Conservation (phyloP, 495 filamentous ascomycete species). For the Elaphomyces granulatus region DNA sequence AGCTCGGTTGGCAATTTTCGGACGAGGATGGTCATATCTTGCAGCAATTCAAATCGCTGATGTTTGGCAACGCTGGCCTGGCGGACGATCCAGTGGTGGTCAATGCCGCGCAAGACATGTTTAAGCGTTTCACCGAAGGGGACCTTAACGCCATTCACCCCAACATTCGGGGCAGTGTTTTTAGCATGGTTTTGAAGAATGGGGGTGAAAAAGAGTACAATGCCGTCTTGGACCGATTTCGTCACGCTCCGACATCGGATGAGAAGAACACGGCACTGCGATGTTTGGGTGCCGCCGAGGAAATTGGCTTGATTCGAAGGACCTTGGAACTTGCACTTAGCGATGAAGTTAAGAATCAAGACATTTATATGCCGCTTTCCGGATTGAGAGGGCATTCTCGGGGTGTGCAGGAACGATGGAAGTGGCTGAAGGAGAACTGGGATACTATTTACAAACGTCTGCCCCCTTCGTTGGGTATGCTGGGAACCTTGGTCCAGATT, state of each 20-base stretch:
- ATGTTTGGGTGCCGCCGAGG: conserved; percentile 63
- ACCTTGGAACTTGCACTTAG: conserved; percentile 63
- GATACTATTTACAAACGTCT: conserved; percentile 57
- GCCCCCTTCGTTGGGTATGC: conserved; percentile 69
- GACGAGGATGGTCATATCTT: conserved; percentile 73
- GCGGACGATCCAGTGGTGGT: conserved; percentile 44
- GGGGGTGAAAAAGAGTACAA: conserved; percentile 54
- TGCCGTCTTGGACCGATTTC: conserved; percentile 65
- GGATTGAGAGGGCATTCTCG: conserved; percentile 63
- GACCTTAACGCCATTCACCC: conserved; percentile 49
- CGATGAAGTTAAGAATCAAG: conserved; percentile 85
- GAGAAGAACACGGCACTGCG: conserved; percentile 94
- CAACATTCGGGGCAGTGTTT: conserved; percentile 50
- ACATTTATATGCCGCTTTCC: conserved; percentile 77
- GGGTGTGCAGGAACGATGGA: conserved; percentile 70
- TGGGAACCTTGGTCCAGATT: conserved; percentile 72
- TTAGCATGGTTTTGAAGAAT: conserved; percentile 45
- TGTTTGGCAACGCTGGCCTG: conserved; percentile 47
- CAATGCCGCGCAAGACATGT: conserved; percentile 49
- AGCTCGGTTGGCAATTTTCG: conserved; percentile 77
- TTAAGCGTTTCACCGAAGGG: conserved; percentile 43
- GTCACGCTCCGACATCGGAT: conserved; percentile 71
- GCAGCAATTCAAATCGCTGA: conserved; percentile 63
- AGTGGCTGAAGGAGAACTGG: conserved; percentile 81
- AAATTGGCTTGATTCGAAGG: conserved; percentile 63